Evolutionary conservation across 2,329 filamentous ascomycete genomes (phyloP).

Genomic region (Diaporthe sp.): DNA sequence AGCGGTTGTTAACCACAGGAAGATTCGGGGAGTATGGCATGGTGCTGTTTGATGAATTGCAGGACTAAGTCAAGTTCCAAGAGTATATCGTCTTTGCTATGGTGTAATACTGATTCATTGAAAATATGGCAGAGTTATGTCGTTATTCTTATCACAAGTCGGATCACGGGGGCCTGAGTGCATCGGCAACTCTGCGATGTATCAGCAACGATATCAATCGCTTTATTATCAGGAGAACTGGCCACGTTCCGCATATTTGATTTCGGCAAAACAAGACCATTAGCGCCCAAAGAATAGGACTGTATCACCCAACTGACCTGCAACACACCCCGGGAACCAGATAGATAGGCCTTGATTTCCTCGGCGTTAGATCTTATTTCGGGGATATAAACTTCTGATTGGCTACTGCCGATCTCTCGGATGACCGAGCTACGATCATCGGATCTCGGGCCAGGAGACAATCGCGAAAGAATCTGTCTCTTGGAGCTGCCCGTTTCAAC

Average conservation of each 20-base stretch:
- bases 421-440: background rate
- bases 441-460: background rate
- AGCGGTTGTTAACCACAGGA: slow-evolving; percentile 1
- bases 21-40: slow-evolving; percentile 3
- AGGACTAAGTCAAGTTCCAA: background rate
- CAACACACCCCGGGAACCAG: background rate
- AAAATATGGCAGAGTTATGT: background rate
- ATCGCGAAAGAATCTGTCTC: background rate
- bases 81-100: background rate
- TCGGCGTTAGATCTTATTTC: background rate
- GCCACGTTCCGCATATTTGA: background rate
- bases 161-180: background rate
- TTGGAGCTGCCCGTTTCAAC: background rate
- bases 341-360: background rate
- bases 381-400: background rate
- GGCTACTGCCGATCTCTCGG: background rate
- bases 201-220: background rate
- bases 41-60: background rate
- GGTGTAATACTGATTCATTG: background rate
- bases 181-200: background rate
- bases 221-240: background rate
- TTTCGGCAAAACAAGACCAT: background rate
- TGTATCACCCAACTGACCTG: background rate
- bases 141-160: background rate
- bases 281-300: background rate